Conservation (phyloP, 2,329 filamentous ascomycete genomes). For the Colletotrichum karsti region DNA sequence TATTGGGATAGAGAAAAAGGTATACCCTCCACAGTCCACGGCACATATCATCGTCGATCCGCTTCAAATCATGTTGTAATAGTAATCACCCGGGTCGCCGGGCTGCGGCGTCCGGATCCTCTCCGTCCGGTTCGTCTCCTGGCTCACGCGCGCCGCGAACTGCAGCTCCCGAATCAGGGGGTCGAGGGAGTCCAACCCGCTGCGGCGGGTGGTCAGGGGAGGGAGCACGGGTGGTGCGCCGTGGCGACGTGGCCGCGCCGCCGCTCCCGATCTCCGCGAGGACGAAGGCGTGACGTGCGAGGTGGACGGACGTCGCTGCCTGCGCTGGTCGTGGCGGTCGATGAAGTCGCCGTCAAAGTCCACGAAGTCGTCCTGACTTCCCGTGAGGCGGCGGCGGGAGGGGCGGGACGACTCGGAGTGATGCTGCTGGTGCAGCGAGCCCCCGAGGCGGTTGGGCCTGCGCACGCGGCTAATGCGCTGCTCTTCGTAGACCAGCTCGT, state of each 20-base stretch:
- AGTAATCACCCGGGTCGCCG: slow-evolving; percentile 1
- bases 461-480: slow-evolving; percentile 9
- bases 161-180: slow-evolving; percentile 53
- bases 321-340: background rate
- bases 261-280: background rate
- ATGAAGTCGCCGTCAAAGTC: slow-evolving; percentile 7
- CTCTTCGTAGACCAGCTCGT: slow-evolving; percentile 19
- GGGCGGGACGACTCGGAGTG: background rate
- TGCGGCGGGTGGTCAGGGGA: background rate
- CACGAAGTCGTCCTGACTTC: background rate
- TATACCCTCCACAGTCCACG: background rate
- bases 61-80: slow-evolving; percentile 18
- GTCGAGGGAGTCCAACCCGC: slow-evolving; percentile 50
- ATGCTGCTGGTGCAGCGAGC: background rate
- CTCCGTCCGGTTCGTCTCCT: slow-evolving; percentile 14
- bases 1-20: background rate
- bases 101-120: background rate
- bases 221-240: background rate
- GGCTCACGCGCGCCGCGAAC: slow-evolving; percentile 25
- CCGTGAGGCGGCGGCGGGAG: background rate
- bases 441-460: background rate
- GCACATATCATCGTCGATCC: background rate
- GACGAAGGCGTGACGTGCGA: background rate
- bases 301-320: slow-evolving; percentile 1
- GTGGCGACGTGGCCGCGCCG: background rate